These are phyloP conservation scores for Coniochaeta sp. DNA, from an alignment of 2,329 filamentous ascomycete species.

Conservation along the genomic window DNA sequence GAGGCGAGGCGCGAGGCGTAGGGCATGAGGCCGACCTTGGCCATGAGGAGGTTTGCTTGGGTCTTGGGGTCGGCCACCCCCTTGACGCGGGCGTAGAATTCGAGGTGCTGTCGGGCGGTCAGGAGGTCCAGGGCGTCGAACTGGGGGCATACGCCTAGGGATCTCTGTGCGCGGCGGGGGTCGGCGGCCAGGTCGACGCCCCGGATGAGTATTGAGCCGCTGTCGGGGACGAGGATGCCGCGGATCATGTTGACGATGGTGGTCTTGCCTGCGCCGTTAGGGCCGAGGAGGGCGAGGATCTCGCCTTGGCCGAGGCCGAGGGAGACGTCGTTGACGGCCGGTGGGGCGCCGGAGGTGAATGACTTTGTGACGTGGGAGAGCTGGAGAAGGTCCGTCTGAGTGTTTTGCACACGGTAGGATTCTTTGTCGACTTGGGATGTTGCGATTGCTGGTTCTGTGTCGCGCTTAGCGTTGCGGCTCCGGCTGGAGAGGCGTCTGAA, in stretches of 20 bases:
- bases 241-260: constrained; percentile 66
- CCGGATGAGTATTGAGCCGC: constrained; percentile 62
- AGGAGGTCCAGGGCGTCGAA: constrained; percentile 68
- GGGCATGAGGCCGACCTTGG: constrained; percentile 55
- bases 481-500: constrained; percentile 6
- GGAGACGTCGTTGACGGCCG: constrained; percentile 62
- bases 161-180: constrained; percentile 48
- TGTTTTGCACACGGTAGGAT: constrained; percentile 18
- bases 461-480: constrained; percentile 7
- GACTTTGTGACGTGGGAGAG: constrained; percentile 61
- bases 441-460: constrained; percentile 17
- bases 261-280: constrained; percentile 71
- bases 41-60: constrained; percentile 58
- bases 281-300: constrained; percentile 67
- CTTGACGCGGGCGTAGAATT: constrained; percentile 65
- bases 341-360: constrained; percentile 47
- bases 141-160: constrained; percentile 64
- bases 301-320: constrained; percentile 62
- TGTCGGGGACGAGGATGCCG: constrained; percentile 60
- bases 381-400: constrained; percentile 40
- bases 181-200: constrained; percentile 57
- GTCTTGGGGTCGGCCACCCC: constrained; percentile 54
- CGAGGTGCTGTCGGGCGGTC: constrained; percentile 64
- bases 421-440: constrained; percentile 20
- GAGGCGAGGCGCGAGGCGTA: constrained; percentile 58